Evolutionary conservation across 352 stramenopile species (phyloP).

Genomic region (Pythium folliculosum): DNA sequence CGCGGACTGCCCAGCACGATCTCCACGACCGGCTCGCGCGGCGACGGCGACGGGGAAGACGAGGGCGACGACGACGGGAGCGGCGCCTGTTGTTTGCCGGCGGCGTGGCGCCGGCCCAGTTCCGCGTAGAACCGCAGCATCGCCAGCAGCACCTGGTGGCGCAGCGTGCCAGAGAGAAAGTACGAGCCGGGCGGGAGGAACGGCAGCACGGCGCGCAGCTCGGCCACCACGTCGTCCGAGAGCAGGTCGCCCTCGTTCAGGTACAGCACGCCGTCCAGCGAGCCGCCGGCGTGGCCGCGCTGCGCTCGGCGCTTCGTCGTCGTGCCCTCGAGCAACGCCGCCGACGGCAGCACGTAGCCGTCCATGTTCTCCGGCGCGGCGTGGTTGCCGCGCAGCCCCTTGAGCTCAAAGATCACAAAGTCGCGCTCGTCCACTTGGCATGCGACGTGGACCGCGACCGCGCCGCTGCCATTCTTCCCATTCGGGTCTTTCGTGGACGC

Average conservation of each 20-base stretch:
- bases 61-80: neutral
- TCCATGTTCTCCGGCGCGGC: slow-evolving; percentile 44
- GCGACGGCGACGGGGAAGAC: no score
- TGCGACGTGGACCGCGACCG: slow-evolving; percentile 37
- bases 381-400: slow-evolving; percentile 27
- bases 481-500: neutral
- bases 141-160: slow-evolving; percentile 47
- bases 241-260: slow-evolving; percentile 47
- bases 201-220: slow-evolving; percentile 51
- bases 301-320: neutral
- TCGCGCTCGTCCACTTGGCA: slow-evolving; percentile 43
- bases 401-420: slow-evolving; percentile 38
- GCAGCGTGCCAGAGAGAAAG: slow-evolving; percentile 47
- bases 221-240: slow-evolving; percentile 40
- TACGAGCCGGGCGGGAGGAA: slow-evolving; percentile 51
- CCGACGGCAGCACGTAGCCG: slow-evolving; percentile 42
- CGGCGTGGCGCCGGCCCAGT: slow-evolving; percentile 20
- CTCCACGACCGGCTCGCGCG: slow-evolving; percentile 24
- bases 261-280: slow-evolving; percentile 31
- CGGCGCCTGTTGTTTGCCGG: neutral
- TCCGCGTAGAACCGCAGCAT: slow-evolving; percentile 60
- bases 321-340: slow-evolving; percentile 19
- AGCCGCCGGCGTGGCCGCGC: neutral
- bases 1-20: slow-evolving; percentile 57
- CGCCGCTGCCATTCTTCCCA: slow-evolving; percentile 1